These are phyloP conservation scores for Fagopyrum homotropicum DNA, from an alignment of 148 eudicot genomes.

Conservation along the genomic window DNA sequence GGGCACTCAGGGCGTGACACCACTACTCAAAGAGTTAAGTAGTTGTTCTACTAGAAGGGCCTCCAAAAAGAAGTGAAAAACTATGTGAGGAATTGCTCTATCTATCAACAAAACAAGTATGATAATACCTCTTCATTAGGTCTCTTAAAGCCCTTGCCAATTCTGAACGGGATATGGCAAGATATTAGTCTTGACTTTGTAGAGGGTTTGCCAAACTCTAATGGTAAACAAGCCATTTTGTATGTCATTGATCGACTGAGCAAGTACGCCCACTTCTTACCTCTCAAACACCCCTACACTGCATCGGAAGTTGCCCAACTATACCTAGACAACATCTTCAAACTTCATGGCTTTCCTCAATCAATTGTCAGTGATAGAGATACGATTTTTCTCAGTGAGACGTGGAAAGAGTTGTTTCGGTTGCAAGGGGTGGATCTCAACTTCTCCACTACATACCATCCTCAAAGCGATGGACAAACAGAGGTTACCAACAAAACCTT, in stretches of 20 bases:
- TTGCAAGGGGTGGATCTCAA: neutral
- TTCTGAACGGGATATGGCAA: neutral
- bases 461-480: neutral
- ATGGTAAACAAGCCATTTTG: no score
- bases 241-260: no score
- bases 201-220: neutral
- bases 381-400: neutral
- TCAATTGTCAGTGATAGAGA: neutral
- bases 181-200: neutral
- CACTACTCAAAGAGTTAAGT: neutral
- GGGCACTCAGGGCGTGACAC: neutral
- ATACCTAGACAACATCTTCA: neutral
- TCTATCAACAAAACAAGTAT: neutral
- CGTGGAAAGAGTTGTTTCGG: neutral
- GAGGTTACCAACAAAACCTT: neutral
- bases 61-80: neutral
- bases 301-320: neutral
- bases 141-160: neutral
- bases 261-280: no score
- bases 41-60: neutral
- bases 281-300: no score
- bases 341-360: neutral
- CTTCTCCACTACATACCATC: neutral
- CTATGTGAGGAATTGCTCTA: neutral
- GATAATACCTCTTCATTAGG: neutral